Evolutionary conservation across 768 basidiomycete species (phyloP), one percentile per base, ranked within the genome.

Genomic region (Neoboletus brunneissimus): DNA sequence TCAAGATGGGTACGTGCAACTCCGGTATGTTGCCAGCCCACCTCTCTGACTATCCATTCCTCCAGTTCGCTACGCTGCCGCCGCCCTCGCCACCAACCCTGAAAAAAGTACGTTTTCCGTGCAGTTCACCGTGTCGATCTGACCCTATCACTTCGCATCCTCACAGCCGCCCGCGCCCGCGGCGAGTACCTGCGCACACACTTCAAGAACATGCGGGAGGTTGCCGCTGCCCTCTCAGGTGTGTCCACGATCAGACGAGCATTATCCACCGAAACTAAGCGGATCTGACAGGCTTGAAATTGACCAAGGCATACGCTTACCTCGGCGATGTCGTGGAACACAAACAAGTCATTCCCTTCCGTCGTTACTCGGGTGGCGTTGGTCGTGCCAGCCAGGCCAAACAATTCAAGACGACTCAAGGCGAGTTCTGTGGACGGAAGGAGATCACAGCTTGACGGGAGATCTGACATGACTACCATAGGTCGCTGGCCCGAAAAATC

Each of bases 191-290:
- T 97, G 71, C 91, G 95, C 68, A 98, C 97, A 47, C 96, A 98
- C 81, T 99, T 97, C 87, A 99, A 99, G 89, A 99, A 98, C 85
- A 98, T 97, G 93, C 88, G 92, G 61, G 97, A 99, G 78, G 97
- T 98, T 54, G 95, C 91, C 50, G 96, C 96, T 62, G 94, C 91
- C 64, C 80, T 98, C 62, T 84, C 87, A 63, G 95, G 94, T 93
- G 62, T 68, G 81, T 75, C 41, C n/a, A 41, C 32, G 38, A 56
- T 56, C 22, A 35, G 22, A 25, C 45, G 25, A 5, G 0, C 31
- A 15, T 37, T 10, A 32, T 45, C 48, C n/a, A 29, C 23, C 22
- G 6, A 49, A 44, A 55, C 51, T 54, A 53, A 62, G 20, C n/a
- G 12, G 8, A 25, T 47, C 35, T 12, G 50, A 46, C 37, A 95